These are phyloP conservation scores for Drosera capensis DNA, from an alignment of 148 eudicot species.

Conservation along the genomic window DNA sequence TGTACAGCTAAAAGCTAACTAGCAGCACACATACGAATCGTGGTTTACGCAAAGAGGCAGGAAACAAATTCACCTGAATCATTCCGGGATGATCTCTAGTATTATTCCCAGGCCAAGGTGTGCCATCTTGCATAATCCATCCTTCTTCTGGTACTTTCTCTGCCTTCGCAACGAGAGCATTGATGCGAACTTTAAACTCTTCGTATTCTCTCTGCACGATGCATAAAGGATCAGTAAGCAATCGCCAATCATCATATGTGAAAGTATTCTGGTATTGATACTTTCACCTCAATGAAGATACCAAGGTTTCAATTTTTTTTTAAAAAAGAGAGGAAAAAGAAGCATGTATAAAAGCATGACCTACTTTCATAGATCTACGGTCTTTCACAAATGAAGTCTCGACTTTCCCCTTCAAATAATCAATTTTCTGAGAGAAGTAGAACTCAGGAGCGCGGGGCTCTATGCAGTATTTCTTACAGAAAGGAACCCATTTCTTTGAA, in stretches of 20 bases:
- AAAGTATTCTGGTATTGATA: no score
- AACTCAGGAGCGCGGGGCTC: slow-evolving; percentile 95
- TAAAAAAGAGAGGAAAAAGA: no score
- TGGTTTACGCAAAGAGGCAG: neutral
- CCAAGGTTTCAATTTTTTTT: no score
- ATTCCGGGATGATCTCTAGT: slow-evolving; percentile 12
- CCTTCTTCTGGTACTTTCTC: slow-evolving; percentile 63
- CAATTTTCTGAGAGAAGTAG: slow-evolving; percentile 65
- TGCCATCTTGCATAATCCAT: slow-evolving; percentile 61
- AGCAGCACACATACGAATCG: neutral
- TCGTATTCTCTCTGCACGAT: slow-evolving; percentile 57
- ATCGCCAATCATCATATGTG: no score
- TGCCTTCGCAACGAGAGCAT: slow-evolving; percentile 47
- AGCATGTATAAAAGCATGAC: neutral
- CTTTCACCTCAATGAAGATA: no score
- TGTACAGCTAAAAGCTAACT: neutral
- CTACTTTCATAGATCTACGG: slow-evolving; percentile 80
- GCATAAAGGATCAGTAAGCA: no score
- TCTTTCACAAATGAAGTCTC: slow-evolving; percentile 74
- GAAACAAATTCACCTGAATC: slow-evolving; percentile 5
- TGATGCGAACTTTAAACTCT: slow-evolving; percentile 57
- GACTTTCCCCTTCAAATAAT: slow-evolving; percentile 60
- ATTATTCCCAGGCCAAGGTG: slow-evolving; percentile 52
- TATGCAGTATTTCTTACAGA: slow-evolving; percentile 63
- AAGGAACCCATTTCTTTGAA: slow-evolving; percentile 83